A percentile compares a stretch with the other conserved stretches of the same genome.
Evolutionary conservation across 129 eudicot species (phyloP).

Genomic region (Smallanthus sonchifolius): DNA sequence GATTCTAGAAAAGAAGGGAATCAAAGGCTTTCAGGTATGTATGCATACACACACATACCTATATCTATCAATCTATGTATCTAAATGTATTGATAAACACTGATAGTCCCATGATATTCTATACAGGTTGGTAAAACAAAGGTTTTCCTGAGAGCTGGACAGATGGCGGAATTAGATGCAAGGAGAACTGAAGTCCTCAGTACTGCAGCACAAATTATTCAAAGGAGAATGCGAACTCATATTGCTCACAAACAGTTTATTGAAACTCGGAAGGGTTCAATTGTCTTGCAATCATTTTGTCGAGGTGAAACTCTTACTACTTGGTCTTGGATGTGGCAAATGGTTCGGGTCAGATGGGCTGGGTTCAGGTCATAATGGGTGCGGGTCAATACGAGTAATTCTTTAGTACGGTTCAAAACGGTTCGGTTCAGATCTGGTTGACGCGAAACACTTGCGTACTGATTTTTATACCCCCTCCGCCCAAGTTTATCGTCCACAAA

Average conservation of each 20-base stretch:
- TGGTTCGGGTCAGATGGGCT: conserved; percentile 1
- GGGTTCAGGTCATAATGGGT: neutral
- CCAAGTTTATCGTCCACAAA: neutral
- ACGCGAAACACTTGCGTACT: neutral
- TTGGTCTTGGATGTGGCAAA: conserved; percentile 2
- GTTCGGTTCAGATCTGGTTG: neutral
- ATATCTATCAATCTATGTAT: neutral
- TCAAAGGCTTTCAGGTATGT: conserved; percentile 84
- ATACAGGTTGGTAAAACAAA: conserved; percentile 94
- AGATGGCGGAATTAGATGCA: conserved; percentile 99
- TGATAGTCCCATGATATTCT: conserved; percentile 15
- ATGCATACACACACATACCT: neutral
- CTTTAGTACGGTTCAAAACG: neutral
- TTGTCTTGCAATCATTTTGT: conserved; percentile 53
- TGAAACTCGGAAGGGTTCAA: conserved; percentile 48
- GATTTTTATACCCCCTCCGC: neutral
- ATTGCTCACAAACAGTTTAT: conserved; percentile 65
- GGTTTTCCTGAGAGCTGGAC: conserved; percentile 95
- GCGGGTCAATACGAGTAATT: neutral
- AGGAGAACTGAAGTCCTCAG: conserved; percentile 83
- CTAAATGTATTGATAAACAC: neutral
- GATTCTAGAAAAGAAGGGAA: conserved; percentile 84
- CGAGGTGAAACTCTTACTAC: conserved; percentile 47
- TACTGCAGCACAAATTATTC: conserved; percentile 79
- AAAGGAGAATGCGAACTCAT: conserved; percentile 75